Percentiles rank a stretch among this genome's conserved stretches.
These are phyloP conservation scores for Euphrasia arctica DNA, from an alignment of 305 asterid genomes.

Conservation along the genomic window DNA sequence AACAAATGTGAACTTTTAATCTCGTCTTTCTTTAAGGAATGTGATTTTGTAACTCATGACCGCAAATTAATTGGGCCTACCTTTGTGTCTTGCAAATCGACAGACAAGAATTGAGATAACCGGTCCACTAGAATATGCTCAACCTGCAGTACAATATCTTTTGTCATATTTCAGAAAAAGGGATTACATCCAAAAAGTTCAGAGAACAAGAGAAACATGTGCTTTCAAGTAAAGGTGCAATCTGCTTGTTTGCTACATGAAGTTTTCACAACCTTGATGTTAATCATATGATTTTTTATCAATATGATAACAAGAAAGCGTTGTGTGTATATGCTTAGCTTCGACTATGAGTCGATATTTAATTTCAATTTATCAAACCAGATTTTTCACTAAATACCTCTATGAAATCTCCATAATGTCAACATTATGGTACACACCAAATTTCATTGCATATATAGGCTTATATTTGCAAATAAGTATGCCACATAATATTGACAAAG, in stretches of 20 bases:
- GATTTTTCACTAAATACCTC: constrained; percentile 20
- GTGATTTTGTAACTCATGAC: constrained; percentile 18
- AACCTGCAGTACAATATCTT: constrained; percentile 52
- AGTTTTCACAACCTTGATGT: constrained; percentile 16
- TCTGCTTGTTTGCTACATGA: constrained; percentile 17
- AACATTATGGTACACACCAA: constrained; percentile 13
- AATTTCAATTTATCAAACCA: constrained; percentile 14
- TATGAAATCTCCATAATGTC: constrained; percentile 8
- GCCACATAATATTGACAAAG: constrained; percentile 11
- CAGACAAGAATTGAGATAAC: constrained; percentile 69
- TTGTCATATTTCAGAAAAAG: constrained; percentile 26
- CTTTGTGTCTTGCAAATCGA: constrained; percentile 95
- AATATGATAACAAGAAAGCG: background rate
- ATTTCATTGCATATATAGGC: constrained; percentile 6
- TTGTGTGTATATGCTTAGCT: constrained; percentile 20
- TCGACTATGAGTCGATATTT: constrained; percentile 17
- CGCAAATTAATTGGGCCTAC: constrained; percentile 34
- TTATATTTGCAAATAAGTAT: constrained; percentile 6
- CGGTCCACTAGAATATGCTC: constrained; percentile 99
- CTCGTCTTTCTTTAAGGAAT: background rate
- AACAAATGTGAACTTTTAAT: constrained; percentile 17
- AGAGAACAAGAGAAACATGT: constrained; percentile 6
- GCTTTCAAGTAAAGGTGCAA: constrained; percentile 21
- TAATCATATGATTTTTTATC: constrained; percentile 8
- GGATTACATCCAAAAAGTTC: constrained; percentile 18